Evolutionary conservation across 2,329 filamentous ascomycete genomes (phyloP).

Genomic region (Monilinia laxa): DNA sequence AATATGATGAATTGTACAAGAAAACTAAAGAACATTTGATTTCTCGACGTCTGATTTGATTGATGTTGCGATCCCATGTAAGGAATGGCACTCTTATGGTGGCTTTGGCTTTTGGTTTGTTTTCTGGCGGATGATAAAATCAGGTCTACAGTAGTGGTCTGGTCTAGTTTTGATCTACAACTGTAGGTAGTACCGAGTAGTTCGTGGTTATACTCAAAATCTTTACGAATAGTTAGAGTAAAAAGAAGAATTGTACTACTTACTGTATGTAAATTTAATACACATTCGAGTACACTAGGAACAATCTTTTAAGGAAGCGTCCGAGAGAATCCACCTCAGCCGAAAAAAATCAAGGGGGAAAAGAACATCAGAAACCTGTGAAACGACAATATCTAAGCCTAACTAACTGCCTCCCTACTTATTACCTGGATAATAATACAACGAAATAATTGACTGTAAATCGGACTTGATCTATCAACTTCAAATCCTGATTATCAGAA

Average conservation of each 20-base stretch:
- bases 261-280: no score
- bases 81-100: slow-evolving; percentile 11
- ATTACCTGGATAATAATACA: neutral
- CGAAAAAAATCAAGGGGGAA: slow-evolving; percentile 14
- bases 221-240: neutral
- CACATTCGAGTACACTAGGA: neutral
- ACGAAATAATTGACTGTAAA: neutral
- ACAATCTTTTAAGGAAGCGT: neutral
- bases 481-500: neutral
- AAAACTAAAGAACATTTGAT: neutral
- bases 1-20: neutral
- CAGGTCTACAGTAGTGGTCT: neutral
- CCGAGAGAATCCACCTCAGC: neutral
- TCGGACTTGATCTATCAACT: slow-evolving; percentile 7
- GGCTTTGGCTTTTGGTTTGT: slow-evolving; percentile 15
- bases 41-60: slow-evolving; percentile 11
- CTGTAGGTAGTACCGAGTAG: no score
- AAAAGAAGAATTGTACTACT: neutral
- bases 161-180: neutral
- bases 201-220: neutral
- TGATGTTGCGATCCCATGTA: slow-evolving; percentile 2
- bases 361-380: neutral
- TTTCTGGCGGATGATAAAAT: slow-evolving; percentile 6
- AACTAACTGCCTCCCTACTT: neutral
- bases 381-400: slow-evolving; percentile 6